Conservation (phyloP, 2,329 filamentous ascomycete species). For the Diatrype stigma region DNA sequence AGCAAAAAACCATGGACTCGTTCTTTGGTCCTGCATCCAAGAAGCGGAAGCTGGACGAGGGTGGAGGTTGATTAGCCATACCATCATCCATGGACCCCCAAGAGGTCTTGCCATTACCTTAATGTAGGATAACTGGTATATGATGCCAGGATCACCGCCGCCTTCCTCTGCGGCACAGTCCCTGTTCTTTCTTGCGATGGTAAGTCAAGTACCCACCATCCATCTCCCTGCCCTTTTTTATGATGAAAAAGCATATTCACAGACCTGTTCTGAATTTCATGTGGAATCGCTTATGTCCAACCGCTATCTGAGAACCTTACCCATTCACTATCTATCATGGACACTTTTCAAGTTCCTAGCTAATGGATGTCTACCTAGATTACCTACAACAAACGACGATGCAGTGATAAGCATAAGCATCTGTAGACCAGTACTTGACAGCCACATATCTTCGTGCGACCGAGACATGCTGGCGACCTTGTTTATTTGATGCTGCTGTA, state of each 20-base stretch:
- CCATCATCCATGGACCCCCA: neutral
- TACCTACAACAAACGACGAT: conserved; percentile 1
- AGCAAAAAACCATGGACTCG: conserved; percentile 69
- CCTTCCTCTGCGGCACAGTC: neutral
- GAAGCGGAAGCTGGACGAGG: conserved; percentile 40
- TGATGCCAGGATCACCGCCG: neutral
- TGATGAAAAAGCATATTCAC: conserved; percentile 73
- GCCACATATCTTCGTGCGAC: conserved; percentile 4
- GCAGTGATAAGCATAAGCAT: too few species aligned
- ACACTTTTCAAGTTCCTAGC: neutral
- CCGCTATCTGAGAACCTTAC: conserved; percentile 66
- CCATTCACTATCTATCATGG: too few species aligned
- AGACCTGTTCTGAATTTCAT: conserved; percentile 77
- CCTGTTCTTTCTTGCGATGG: conserved; percentile 22
- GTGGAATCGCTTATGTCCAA: conserved; percentile 73
- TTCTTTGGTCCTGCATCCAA: conserved; percentile 60
- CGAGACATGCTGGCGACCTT: too few species aligned
- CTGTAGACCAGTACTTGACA: neutral
- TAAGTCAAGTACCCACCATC: conserved; percentile 28
- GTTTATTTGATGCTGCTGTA: too few species aligned
- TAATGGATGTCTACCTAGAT: conserved; percentile 5
- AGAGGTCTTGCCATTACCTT: neutral
- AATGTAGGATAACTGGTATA: neutral
- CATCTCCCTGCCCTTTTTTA: conserved; percentile 38
- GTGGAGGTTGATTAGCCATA: conserved; percentile 6